Evolutionary conservation across 2,329 filamentous ascomycete genomes (phyloP).

Genomic region (Ustulina deusta): DNA sequence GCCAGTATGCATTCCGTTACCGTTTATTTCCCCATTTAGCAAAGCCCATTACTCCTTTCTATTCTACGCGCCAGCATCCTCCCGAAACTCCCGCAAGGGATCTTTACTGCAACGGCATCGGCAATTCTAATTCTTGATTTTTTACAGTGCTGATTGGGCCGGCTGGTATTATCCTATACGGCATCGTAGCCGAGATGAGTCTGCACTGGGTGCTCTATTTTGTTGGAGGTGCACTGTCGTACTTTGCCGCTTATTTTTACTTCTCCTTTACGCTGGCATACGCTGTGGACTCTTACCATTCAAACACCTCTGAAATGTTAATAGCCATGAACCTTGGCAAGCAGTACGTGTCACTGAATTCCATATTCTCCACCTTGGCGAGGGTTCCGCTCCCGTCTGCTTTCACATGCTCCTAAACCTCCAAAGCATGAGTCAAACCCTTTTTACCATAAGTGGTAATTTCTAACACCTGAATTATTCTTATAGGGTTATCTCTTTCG

Average conservation of each 20-base stretch:
- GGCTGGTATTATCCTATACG: constrained; percentile 55
- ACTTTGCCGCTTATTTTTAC: constrained; percentile 66
- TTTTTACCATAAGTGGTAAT: not conserved
- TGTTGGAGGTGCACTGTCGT: constrained; percentile 61
- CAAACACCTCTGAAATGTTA: constrained; percentile 73
- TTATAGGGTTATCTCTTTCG: constrained; percentile 61
- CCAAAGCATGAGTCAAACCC: not conserved
- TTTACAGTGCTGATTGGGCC: constrained; percentile 49
- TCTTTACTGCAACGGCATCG: not conserved
- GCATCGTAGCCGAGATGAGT: constrained; percentile 52
- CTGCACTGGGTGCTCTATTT: constrained; percentile 63
- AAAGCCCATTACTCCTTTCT: not conserved
- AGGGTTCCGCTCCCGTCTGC: not conserved
- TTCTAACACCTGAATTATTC: constrained; percentile 15
- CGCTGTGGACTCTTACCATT: constrained; percentile 69
- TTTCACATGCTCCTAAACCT: not conserved
- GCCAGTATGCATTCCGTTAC: constrained; percentile 42
- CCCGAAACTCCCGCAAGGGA: constrained; percentile 4
- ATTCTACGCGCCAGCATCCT: not conserved
- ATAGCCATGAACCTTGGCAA: constrained; percentile 70
- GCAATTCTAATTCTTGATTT: constrained; percentile 21
- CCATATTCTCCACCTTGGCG: not conserved
- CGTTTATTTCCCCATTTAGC: constrained; percentile 6
- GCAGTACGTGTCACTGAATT: constrained; percentile 50
- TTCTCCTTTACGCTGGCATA: constrained; percentile 71